Base-by-base conservation (phyloP, 2,329 filamentous ascomycete genomes). In the Huntiella savannae region DNA sequence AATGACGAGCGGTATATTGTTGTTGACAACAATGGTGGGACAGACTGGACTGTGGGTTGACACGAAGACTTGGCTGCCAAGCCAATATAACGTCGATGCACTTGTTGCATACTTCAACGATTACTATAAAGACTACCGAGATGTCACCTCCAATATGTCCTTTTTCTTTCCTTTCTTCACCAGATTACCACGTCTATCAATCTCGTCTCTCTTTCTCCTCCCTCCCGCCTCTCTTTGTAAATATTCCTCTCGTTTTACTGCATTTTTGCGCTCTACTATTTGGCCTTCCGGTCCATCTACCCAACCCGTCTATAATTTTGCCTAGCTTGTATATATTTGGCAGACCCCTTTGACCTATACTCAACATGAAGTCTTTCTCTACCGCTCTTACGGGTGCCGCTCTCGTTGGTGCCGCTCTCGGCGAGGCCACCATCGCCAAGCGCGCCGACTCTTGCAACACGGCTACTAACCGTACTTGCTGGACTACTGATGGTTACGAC, bases 401-500 rank as follows among this genome's bases (percentile, higher is more conserved):
- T 45, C 33, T 50, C 28, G 33, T 45, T 8, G 38, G 41, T 28
- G 49, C 38, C 34, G 39, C 40, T 10, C 16, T 39, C 32, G 11
- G 33, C 11, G 41, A 49, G 34, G n/a, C 42, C 16, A 58, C 59
- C 4, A 7, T 28, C 3, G 22, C 6, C 22, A 38, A 40, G 45
- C 48, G 49, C 40, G 47, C 40, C 36, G 36, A 33, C 7, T 52
- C 52, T 8, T 55, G 54, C 50, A 54, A 55, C 40, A 54, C 54
- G 7, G 49, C 54, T 10, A 34, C 38, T n/a, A 55, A 55, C 48
- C 52, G 54, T 38, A 45, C 47, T 7, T 55, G 54, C 41, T 55
- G 54, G 54, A 48, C 46, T 3, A 33, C 38, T 15, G 41, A 52
- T n/a, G 53, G 53, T 49, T 64, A 61, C 38, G 47, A 49, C 37